These are phyloP conservation scores for Eimeria maxima DNA, from an alignment of 169 alveolate genomes.

Conservation along the genomic window DNA sequence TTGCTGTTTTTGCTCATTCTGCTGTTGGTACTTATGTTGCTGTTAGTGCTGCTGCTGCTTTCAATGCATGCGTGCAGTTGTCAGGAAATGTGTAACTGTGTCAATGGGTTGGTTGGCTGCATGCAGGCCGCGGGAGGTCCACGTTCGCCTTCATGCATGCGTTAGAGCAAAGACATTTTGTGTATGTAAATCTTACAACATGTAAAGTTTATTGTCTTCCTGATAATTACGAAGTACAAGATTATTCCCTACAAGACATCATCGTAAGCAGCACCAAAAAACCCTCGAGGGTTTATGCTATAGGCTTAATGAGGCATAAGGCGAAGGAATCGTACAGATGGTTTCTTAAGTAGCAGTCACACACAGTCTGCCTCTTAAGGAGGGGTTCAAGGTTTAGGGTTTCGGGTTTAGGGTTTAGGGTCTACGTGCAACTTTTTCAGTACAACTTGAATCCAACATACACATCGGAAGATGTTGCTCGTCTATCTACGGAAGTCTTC, in stretches of 20 bases:
- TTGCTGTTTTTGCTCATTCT: too few relatives aligned
- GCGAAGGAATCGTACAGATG: too few relatives aligned
- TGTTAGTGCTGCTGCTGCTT: too few relatives aligned
- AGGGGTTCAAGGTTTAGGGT: conserved; percentile 15
- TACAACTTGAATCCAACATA: conserved; percentile 90
- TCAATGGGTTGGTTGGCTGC: not conserved
- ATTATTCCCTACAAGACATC: conserved; percentile 97
- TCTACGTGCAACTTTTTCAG: conserved; percentile 3
- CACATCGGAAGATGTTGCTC: conserved; percentile 89
- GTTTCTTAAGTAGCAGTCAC: too few relatives aligned
- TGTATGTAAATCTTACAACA: conserved; percentile 96
- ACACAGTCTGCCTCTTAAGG: too few relatives aligned
- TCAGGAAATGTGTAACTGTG: not conserved
- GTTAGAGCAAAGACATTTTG: conserved; percentile 97
- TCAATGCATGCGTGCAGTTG: too few relatives aligned
- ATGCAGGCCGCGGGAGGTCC: conserved; percentile 94
- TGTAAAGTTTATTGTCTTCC: conserved; percentile 97
- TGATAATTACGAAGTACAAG: conserved; percentile 94
- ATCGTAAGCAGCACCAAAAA: conserved; percentile 84
- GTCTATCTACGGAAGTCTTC: conserved; percentile 82
- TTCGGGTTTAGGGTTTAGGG: conserved; percentile 4
- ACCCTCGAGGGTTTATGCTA: too few relatives aligned
- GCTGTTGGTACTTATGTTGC: too few relatives aligned
- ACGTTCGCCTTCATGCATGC: conserved; percentile 98
- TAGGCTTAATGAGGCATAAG: too few relatives aligned